These are phyloP conservation scores for Mallotus repandus DNA, from an alignment of 441 rosid genomes.

Conservation along the genomic window DNA sequence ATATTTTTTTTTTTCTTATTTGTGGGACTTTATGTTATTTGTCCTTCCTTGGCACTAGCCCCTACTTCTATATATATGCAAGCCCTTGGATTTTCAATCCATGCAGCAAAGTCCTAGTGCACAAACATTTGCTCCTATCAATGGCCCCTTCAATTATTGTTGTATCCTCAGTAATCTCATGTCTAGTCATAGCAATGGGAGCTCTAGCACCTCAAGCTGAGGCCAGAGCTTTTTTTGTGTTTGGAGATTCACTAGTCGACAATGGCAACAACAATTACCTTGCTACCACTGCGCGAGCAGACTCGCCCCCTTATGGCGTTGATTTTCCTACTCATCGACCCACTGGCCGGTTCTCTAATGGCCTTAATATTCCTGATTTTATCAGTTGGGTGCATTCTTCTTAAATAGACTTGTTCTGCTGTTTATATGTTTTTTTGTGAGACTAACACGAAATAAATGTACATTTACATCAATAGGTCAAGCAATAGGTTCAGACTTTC, in stretches of 20 bases:
- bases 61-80: no score
- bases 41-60: no score
- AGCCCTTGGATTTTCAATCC: background rate
- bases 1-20: background rate
- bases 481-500: constrained; percentile 24
- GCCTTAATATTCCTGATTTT: constrained; percentile 37
- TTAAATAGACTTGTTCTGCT: no score
- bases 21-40: background rate
- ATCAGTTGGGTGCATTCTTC: constrained; percentile 20
- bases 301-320: constrained; percentile 39
- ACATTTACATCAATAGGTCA: constrained; percentile 19
- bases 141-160: no score
- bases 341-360: constrained; percentile 36
- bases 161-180: background rate
- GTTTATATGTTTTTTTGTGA: no score
- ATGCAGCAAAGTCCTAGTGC: background rate
- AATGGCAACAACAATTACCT: constrained; percentile 48
- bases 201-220: constrained; percentile 29
- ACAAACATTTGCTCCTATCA: background rate
- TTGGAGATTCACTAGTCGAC: constrained; percentile 47
- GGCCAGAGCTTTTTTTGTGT: constrained; percentile 29
- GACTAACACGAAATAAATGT: background rate
- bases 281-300: constrained; percentile 42
- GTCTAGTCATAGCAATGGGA: constrained; percentile 16
- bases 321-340: constrained; percentile 29